Base-by-base conservation (phyloP, 805 yeast species). In the Nakazawaea laoshanensis region DNA sequence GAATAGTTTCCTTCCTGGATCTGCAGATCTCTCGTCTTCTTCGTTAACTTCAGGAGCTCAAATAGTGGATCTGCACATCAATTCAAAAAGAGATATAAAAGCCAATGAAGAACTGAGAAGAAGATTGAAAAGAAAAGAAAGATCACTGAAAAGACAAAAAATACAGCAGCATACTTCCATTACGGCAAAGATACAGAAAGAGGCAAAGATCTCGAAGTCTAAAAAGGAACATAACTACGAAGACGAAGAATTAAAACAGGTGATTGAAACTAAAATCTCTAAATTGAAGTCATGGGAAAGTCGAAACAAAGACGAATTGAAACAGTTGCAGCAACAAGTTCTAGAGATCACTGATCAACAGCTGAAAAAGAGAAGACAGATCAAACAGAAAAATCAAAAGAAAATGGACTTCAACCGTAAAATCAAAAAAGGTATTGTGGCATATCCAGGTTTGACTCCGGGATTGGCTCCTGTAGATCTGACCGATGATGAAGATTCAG, bases 391-490 rank as follows among this genome's bases (percentile, higher is more conserved):
- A 33, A 48, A 41, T 21, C 35, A 43, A 35, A 51, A 59, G 37
- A 49, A 48, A 38, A 50, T 48, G 30, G 47, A 53, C 7, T 59
- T 63, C 48, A 53, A 61, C 30, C 52, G 57, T 19, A 66, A 64
- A 46, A 51, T 67, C 33, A 52, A 62, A 36, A 55, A 57, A 32
- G 74, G 74, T 14, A 45, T 50, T 23, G 53, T 67, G 41, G 53
- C 70, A 3, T 56, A 58, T 40, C 70, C 83, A 25, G 89, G 92
- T 18, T 62, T 83, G 35, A 83, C 94, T 1, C 94, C 92, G 1
- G 94, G 94, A 41, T 65, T 83, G 53, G 94, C 92, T 1, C 92
- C 92, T 20, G 87, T 83, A 16, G 88, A 76, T 22, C 61, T 65
- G 42, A 67, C 71, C 27, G 78, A 74, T 43, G 76, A 73, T 37